Evolutionary conservation across 176 grass and related monocot genomes (phyloP), one percentile per base, ranked within the genome.

Genomic region (Dendrocalamus sinicus): DNA sequence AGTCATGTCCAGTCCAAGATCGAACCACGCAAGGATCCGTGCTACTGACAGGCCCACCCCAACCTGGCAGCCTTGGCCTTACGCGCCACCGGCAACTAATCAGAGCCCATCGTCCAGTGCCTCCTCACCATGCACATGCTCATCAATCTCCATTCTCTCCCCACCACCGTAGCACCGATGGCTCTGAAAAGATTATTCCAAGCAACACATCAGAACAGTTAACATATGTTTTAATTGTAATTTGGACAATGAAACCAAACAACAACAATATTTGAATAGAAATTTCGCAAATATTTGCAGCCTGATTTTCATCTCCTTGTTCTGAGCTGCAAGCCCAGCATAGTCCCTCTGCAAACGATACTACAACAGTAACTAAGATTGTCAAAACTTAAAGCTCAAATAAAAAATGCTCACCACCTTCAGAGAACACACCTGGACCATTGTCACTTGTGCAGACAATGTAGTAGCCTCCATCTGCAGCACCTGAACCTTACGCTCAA

Each of bases 291-390:
- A 59, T 37, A 37, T 37, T 79, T 97, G 87, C 61, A 93, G 41
- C 68, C 87, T 92, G 72, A 95, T 94, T 80, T 84, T 93, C 67
- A 95, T 67, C 78, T 97, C 95, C 43, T 90, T 93, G 83, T 97
- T 97, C 75, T 89, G 75, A 89, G 57, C 69, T 54, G 72, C 53
- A 81, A 95, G 87, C 22, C 43, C 79, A 11, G 67, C 59, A 6
- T 68, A 86, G 51, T 90, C 89, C 57, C 77, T 89, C 95, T 97
- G 67, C 62, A 87, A 88, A 72, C 41, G 13, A 75, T 37, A 32
- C 35, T 53, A 51, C 45, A 60, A 14, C 51, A 75, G 35, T 76
- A 54, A 87, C 4, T 75, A 80, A 26, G 9, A 83, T 19, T 20
- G 39, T 60, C 44, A 40, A 87, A 84, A 61, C 44, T 70, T 63